These are phyloP conservation scores for Leishmania amazonensis DNA, from an alignment of 208 protist genomes.

Conservation along the genomic window DNA sequence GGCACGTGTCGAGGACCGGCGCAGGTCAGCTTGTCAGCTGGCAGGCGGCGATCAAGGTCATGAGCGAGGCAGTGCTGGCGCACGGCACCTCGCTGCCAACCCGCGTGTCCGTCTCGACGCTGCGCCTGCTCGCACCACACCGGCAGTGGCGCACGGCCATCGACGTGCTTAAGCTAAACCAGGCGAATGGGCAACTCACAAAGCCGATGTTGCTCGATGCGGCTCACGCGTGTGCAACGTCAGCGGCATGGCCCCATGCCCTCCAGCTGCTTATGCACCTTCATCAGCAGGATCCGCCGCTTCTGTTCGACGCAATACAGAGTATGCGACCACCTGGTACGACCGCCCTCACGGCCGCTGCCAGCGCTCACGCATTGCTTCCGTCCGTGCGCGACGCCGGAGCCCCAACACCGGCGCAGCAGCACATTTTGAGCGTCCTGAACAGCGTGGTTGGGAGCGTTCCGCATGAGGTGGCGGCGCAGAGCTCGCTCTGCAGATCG, in stretches of 20 bases:
- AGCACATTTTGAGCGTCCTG: constrained; percentile 56
- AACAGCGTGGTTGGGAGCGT: constrained; percentile 62
- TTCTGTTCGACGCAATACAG: constrained; percentile 65
- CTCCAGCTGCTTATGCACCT: constrained; percentile 60
- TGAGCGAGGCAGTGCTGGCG: constrained; percentile 62
- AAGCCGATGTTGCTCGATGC: constrained; percentile 80
- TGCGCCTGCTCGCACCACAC: constrained; percentile 76
- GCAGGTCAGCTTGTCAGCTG: constrained; percentile 53
- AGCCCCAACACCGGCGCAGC: constrained; percentile 49
- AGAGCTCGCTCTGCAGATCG: constrained; percentile 61
- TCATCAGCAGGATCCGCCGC: constrained; percentile 58
- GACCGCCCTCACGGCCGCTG: constrained; percentile 32
- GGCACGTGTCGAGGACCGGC: constrained; percentile 38
- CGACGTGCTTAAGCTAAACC: constrained; percentile 53
- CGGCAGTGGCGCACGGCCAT: constrained; percentile 62
- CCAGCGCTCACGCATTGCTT: constrained; percentile 40
- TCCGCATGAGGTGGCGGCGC: constrained; percentile 51
- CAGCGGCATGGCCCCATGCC: constrained; percentile 49
- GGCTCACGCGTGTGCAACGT: constrained; percentile 62
- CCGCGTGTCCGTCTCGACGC: constrained; percentile 58
- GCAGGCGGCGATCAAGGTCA: constrained; percentile 61
- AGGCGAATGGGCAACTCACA: constrained; percentile 72
- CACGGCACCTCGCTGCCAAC: constrained; percentile 68
- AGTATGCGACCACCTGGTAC: constrained; percentile 65
- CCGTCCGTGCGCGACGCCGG: neutral